Conservation (phyloP, 805 yeast genomes). For the Candida mattraensis region DNA sequence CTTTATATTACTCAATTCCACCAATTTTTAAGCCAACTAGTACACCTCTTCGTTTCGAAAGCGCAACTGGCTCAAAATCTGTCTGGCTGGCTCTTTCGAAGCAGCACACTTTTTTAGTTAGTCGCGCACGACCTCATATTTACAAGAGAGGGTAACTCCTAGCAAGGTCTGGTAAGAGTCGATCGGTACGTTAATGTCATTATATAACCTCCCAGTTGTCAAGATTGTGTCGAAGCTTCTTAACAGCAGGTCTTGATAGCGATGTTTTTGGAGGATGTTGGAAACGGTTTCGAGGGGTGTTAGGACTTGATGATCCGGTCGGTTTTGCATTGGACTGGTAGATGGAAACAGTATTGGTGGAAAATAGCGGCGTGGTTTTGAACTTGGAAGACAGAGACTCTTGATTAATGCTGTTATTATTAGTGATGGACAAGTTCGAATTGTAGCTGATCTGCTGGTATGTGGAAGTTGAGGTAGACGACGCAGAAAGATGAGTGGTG, state of each 20-base stretch:
- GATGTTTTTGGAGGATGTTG: constrained; percentile 4
- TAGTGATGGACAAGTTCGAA: background rate
- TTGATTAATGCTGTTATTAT: background rate
- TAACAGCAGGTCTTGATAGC: constrained; percentile 5
- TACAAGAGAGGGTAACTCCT: constrained; percentile 7
- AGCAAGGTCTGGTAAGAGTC: background rate
- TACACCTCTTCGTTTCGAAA: constrained; percentile 4
- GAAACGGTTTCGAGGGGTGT: constrained; percentile 5
- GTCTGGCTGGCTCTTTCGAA: constrained; percentile 16
- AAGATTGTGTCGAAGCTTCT: constrained; percentile 3
- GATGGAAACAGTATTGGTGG: constrained; percentile 13
- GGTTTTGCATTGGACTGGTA: constrained; percentile 10
- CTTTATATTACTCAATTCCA: background rate
- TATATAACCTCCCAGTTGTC: constrained; percentile 30
- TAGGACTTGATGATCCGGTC: no score
- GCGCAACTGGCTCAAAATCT: constrained; percentile 10
- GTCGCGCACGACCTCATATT: constrained; percentile 8
- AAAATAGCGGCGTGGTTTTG: constrained; percentile 14
- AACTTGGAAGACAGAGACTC: constrained; percentile 6
- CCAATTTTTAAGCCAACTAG: no score
- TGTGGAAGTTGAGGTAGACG: constrained; percentile 13
- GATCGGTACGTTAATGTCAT: no score
- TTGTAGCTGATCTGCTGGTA: constrained; percentile 15
- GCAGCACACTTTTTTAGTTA: constrained; percentile 11
- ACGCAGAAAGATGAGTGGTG: constrained; percentile 12